Percentiles rank a stretch among this genome's conserved stretches.
Evolutionary conservation across 2,329 filamentous ascomycete genomes (phyloP).

Genomic region (Tolypocladium tundrense): DNA sequence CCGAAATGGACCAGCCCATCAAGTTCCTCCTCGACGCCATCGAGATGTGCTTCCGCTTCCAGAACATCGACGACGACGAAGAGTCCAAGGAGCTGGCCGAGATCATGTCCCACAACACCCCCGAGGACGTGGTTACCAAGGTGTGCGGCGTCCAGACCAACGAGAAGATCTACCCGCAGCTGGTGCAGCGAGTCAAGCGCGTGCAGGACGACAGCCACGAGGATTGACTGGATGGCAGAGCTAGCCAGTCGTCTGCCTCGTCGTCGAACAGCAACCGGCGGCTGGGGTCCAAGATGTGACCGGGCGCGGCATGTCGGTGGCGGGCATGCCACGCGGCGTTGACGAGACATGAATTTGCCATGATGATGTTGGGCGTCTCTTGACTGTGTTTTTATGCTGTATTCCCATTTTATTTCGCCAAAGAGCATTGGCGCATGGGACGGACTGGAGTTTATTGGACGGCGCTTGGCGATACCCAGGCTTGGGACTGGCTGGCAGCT

Average conservation of each 20-base stretch:
- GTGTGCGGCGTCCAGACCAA: conserved; percentile 69
- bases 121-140: conserved; percentile 67
- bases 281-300: conserved; percentile 3
- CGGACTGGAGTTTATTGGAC: conserved; percentile 6
- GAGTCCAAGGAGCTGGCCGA: conserved; percentile 79
- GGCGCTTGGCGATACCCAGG: background rate
- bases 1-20: conserved; percentile 66
- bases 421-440: conserved; percentile 12
- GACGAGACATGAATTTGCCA: conserved; percentile 5
- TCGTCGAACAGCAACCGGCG: background rate
- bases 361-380: conserved; percentile 2
- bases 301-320: background rate
- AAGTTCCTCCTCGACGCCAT: conserved; percentile 68
- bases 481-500: background rate
- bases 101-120: conserved; percentile 65
- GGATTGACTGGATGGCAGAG: conserved; percentile 25
- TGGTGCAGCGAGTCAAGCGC: conserved; percentile 70
- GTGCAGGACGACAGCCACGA: conserved; percentile 58
- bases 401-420: conserved; percentile 1
- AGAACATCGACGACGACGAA: conserved; percentile 84
- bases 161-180: conserved; percentile 68
- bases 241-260: background rate
- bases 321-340: background rate
- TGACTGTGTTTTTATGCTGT: conserved; percentile 1
- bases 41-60: conserved; percentile 91